Evolutionary conservation across 2,329 filamentous ascomycete genomes (phyloP), one percentile per base, ranked within the genome.

Genomic region (Hymenoscyphus scutula): DNA sequence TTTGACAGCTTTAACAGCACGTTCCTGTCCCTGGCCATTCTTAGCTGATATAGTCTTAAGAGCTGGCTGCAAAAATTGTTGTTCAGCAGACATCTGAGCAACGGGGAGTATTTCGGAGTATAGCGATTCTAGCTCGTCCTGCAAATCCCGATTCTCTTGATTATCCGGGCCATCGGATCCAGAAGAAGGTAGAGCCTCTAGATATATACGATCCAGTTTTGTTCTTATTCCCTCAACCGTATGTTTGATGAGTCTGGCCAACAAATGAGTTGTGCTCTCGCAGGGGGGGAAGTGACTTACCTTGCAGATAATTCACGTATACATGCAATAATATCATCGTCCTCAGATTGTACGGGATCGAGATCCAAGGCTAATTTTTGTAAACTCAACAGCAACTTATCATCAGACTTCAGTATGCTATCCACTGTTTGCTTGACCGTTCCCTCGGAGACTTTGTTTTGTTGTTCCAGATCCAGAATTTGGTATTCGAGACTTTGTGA

Each of bases 101-200:
- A 91, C 85, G 0, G 88, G 84, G 0, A 88, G 77, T 48, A 91
- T 86, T 71, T 91, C 89, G 0, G 86, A 78, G 68, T 89, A 88
- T 2, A 91, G 77, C 4, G 87, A 89, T 67, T 90, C 86, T 0
- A 91, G 78, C 70, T 91, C 89, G 34, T 83, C 82, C 68, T 87
- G 82, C 1, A 89, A 72, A 3, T 81, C 78, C 15, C 75, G 76
- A 10, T 82, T 78, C 56, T 84, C 82, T 59, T 67, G 65, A 8
- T 41, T 56, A 13, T 70, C 61, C n/a, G 48, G 59, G 6, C 65
- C 60, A 37, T 64, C 60, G 32, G 38, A 34, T 17, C 41, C 23
- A 38, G 57, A 45, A 25, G 29, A 27, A 27, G 45, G 56, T 0
- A 84, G 72, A 1, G 78, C 74, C 56, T 85, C 79, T 1, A 86